Evolutionary conservation across 2,329 filamentous ascomycete species (phyloP).

Genomic region (Phaeophleospora eucalypticola): DNA sequence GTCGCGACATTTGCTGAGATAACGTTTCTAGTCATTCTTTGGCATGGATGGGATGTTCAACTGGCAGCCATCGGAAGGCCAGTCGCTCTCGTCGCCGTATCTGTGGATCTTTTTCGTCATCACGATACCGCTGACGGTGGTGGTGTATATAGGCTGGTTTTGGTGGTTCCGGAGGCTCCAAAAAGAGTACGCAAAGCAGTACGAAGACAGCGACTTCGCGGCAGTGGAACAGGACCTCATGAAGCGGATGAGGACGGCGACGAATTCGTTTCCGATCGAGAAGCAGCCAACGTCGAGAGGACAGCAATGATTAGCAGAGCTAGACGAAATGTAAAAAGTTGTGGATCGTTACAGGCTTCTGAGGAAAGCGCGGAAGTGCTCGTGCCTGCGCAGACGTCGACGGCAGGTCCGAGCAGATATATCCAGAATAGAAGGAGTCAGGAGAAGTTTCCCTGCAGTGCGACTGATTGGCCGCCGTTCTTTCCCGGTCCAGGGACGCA

Average conservation of each 20-base stretch:
- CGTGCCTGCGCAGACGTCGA: not conserved
- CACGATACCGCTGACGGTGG: conserved; percentile 31
- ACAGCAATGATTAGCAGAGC: not conserved
- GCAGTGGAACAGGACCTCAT: conserved; percentile 31
- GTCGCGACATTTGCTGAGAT: too few species aligned
- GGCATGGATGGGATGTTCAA: conserved; percentile 32
- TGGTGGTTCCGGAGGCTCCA: conserved; percentile 29
- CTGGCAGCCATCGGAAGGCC: conserved; percentile 18
- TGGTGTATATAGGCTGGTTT: conserved; percentile 28
- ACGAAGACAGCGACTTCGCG: conserved; percentile 24
- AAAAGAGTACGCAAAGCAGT: conserved; percentile 24
- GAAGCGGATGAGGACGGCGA: conserved; percentile 28
- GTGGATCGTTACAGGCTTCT: not conserved
- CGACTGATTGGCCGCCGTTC: not conserved
- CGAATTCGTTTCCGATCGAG: conserved; percentile 18
- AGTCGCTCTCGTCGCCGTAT: conserved; percentile 28
- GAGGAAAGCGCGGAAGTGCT: not conserved
- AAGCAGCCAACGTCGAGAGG: conserved; percentile 12
- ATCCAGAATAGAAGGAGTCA: not conserved
- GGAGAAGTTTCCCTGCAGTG: not conserved
- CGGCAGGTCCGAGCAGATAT: not conserved
- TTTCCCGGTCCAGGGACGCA: too few species aligned
- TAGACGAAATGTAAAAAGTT: not conserved
- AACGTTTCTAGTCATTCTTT: conserved; percentile 32
- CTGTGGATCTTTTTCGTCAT: conserved; percentile 33